These are phyloP conservation scores for Botrytis galanthina DNA, from an alignment of 2,329 filamentous ascomycete genomes.

Conservation along the genomic window DNA sequence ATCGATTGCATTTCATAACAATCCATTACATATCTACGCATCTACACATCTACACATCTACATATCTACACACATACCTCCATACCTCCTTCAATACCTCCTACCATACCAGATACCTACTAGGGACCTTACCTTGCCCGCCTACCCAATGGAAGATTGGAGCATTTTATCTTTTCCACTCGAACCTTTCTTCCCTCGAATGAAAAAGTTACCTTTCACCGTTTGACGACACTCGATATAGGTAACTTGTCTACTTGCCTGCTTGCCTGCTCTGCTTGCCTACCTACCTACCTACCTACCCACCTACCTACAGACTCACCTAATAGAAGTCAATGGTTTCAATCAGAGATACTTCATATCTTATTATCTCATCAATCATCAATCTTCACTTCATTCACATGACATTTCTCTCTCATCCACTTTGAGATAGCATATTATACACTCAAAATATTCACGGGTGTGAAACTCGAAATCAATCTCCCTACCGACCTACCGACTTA, in stretches of 20 bases:
- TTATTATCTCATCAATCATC: not conserved
- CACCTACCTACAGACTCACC: not conserved
- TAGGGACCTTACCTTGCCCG: not conserved
- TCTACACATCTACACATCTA: not conserved
- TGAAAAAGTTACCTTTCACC: not conserved
- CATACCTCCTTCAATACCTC: not conserved
- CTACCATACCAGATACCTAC: not conserved
- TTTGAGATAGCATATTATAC: not conserved
- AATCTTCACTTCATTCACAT: not conserved
- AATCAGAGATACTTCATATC: not conserved
- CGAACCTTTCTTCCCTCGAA: not conserved
- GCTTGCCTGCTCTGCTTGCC: too few species aligned
- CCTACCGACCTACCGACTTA: not conserved
- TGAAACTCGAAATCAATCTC: not conserved
- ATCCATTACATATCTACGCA: not conserved
- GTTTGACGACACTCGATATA: not conserved
- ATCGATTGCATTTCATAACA: constrained; percentile 8
- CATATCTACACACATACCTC: not conserved
- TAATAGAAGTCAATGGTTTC: not conserved
- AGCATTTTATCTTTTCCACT: not conserved
- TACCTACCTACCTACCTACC: too few species aligned
- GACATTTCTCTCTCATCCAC: not conserved
- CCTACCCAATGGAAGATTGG: not conserved
- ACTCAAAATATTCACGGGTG: not conserved
- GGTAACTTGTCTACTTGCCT: not conserved